Percentiles rank a stretch among this genome's conserved stretches.
Conservation (phyloP, 345 rosid species). For the Mallotus nudiflorus region DNA sequence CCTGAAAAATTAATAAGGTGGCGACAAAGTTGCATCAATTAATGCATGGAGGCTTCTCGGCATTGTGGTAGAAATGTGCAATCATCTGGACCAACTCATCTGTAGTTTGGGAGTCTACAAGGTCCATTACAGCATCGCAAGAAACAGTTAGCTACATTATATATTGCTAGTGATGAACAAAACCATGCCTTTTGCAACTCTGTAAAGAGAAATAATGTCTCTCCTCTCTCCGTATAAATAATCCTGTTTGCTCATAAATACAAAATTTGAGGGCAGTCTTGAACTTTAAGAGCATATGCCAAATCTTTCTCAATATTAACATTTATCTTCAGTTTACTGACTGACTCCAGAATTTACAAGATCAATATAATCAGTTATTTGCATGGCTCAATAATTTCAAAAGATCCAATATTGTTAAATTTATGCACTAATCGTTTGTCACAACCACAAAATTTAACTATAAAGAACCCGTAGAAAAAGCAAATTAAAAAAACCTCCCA, state of each 20-base stretch:
- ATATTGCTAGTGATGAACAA: neutral
- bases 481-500: neutral
- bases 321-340: conserved; percentile 82
- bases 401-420: conserved; percentile 10
- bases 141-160: conserved; percentile 5
- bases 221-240: conserved; percentile 80
- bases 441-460: neutral
- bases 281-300: conserved; percentile 93
- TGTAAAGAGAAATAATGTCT: conserved; percentile 11
- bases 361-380: neutral
- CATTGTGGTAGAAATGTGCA: conserved; percentile 86
- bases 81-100: conserved; percentile 90
- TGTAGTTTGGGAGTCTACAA: conserved; percentile 65
- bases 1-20: conserved; percentile 27
- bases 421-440: neutral
- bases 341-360: conserved; percentile 41
- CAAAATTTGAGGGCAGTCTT: conserved; percentile 74
- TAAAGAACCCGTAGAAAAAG: neutral
- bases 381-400: conserved; percentile 7
- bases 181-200: neutral
- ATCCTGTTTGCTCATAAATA: conserved; percentile 72
- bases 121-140: conserved; percentile 9
- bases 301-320: conserved; percentile 83
- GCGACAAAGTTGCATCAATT: conserved; percentile 40
- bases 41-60: conserved; percentile 77